Conservation (phyloP, 106 monocot genomes). For the Triglochin maritima region DNA sequence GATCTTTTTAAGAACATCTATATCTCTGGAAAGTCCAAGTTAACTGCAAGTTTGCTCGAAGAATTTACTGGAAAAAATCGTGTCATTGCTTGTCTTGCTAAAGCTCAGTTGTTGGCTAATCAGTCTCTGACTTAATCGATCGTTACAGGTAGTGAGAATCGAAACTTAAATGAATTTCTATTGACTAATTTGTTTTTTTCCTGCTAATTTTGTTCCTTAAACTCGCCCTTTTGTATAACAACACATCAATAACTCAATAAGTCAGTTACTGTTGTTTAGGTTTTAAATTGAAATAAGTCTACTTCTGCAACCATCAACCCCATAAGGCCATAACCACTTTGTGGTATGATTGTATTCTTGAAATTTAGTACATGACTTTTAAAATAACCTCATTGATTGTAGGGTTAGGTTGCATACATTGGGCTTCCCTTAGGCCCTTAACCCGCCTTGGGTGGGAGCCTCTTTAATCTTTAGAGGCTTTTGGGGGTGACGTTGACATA, state of each 20-base stretch:
- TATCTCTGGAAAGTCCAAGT: constrained; percentile 29
- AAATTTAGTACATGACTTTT: no score
- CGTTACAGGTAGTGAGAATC: not conserved
- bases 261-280: not conserved
- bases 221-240: not conserved
- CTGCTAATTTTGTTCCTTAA: not conserved
- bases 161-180: no score
- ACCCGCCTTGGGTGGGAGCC: no score
- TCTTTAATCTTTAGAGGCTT: no score
- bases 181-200: not conserved
- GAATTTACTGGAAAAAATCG: constrained; percentile 21
- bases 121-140: constrained; percentile 1
- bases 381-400: no score
- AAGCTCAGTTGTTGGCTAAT: constrained; percentile 1
- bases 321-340: no score
- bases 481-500: no score
- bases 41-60: constrained; percentile 18
- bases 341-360: no score
- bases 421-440: no score
- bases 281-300: not conserved
- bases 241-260: no score
- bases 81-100: constrained; percentile 27
- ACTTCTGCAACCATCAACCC: no score
- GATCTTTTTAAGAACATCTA: constrained; percentile 41
- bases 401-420: no score